Evolutionary conservation across 768 basidiomycete species (phyloP).

Genomic region (Gloeopeniophorella convolvens): DNA sequence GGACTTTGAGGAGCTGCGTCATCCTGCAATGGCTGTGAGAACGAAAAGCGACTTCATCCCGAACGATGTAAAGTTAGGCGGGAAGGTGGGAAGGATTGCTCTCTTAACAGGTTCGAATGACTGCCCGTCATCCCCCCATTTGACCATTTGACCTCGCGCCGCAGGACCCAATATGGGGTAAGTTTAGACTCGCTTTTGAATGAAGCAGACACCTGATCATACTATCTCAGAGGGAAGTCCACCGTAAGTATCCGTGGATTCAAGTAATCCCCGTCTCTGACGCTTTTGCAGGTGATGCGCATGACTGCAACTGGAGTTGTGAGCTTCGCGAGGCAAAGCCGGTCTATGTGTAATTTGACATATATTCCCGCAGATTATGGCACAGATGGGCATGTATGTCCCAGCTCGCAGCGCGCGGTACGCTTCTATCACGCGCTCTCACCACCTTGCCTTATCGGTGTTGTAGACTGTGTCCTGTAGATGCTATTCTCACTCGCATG

Average conservation of each 20-base stretch:
- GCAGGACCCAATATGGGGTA: constrained; percentile 86
- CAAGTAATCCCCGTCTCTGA: not conserved
- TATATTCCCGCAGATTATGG: constrained; percentile 58
- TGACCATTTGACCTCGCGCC: not conserved
- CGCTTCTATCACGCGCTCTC: constrained; percentile 19
- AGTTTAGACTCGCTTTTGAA: constrained; percentile 24
- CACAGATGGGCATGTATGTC: constrained; percentile 92
- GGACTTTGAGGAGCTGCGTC: constrained; percentile 85
- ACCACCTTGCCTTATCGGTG: constrained; percentile 7
- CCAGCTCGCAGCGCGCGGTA: constrained; percentile 79
- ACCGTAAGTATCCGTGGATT: constrained; percentile 39
- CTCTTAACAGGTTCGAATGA: constrained; percentile 69
- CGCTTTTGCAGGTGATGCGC: constrained; percentile 58
- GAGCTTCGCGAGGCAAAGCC: constrained; percentile 23
- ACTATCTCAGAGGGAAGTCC: constrained; percentile 56
- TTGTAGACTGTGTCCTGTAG: constrained; percentile 75
- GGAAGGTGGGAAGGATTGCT: constrained; percentile 64
- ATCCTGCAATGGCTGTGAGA: constrained; percentile 76
- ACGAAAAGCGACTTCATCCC: constrained; percentile 76
- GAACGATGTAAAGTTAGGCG: constrained; percentile 85
- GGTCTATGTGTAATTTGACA: not conserved
- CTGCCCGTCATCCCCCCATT: not conserved
- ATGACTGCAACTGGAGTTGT: constrained; percentile 95
- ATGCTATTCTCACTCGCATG: constrained; percentile 93
- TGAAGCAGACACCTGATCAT: not conserved